These are phyloP conservation scores for Eleusine coracana DNA, from an alignment of 176 grass and related monocot genomes.

Conservation along the genomic window DNA sequence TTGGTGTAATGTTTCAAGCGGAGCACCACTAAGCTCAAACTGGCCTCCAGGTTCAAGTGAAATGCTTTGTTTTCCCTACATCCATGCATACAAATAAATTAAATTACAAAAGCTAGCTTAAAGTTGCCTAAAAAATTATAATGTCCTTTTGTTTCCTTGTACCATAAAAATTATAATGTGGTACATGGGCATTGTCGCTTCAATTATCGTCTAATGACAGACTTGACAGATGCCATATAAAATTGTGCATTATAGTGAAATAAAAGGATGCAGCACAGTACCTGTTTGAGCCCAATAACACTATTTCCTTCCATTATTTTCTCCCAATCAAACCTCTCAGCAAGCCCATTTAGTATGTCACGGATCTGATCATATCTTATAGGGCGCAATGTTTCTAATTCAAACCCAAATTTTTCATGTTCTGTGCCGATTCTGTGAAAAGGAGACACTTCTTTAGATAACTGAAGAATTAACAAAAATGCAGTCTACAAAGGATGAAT, in stretches of 20 bases:
- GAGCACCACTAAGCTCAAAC: conserved; percentile 97
- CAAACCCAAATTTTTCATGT: conserved; percentile 98
- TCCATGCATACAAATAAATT: conserved; percentile 18
- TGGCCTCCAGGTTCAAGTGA: conserved; percentile 94
- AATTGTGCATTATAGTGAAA: neutral
- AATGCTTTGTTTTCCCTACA: conserved; percentile 89
- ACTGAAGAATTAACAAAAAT: neutral
- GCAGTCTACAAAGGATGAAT: neutral
- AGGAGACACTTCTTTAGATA: neutral
- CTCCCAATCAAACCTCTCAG: conserved; percentile 94
- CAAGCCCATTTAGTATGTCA: conserved; percentile 77
- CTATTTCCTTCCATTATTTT: conserved; percentile 83
- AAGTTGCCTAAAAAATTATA: neutral
- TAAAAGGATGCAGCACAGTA: conserved; percentile 3
- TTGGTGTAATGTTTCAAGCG: conserved; percentile 94
- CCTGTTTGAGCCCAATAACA: conserved; percentile 95
- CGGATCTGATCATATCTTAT: conserved; percentile 93
- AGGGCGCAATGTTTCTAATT: conserved; percentile 77
- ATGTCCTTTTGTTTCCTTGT: neutral
- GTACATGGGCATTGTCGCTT: neutral
- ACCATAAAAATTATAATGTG: neutral
- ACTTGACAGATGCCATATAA: neutral
- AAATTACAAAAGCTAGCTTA: neutral
- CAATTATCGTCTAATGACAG: neutral
- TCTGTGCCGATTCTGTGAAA: conserved; percentile 92